phyloP scores from a whole-genome alignment of 169 alveolate genomes.

The Plasmodium malariae region DNA sequence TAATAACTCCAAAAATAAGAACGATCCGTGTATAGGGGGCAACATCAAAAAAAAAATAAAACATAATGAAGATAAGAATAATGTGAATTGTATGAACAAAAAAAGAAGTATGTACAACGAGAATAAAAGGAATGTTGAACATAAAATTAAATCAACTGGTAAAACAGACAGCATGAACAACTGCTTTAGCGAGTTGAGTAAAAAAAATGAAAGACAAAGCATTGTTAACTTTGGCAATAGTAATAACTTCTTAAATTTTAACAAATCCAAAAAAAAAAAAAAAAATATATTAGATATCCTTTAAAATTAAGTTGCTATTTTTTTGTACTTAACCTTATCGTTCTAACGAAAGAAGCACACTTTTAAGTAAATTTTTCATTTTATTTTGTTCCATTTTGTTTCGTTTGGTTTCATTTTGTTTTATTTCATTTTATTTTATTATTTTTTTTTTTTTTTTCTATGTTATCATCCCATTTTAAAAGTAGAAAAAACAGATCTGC shows the following conservation, averaged over 20 bases:
- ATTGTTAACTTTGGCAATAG: neutral
- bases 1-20: conserved; percentile 2
- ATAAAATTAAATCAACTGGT: neutral
- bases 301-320: conserved; percentile 6
- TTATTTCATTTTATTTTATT: neutral
- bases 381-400: conserved; percentile 15
- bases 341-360: neutral
- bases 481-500: too few relatives aligned
- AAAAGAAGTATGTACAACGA: too few relatives aligned
- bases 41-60: conserved; percentile 9
- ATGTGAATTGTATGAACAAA: too few relatives aligned
- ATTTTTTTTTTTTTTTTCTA: neutral
- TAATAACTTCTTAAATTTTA: conserved; percentile 55
- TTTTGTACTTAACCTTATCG: neutral
- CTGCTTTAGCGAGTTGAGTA: too few relatives aligned
- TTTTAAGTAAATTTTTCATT: neutral
- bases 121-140: too few relatives aligned
- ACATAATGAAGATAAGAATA: neutral
- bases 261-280: conserved; percentile 42
- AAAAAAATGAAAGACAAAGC: neutral
- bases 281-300: conserved; percentile 51
- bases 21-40: neutral
- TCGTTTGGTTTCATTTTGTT: neutral
- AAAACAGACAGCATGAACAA: neutral
- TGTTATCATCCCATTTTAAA: too few relatives aligned